These are phyloP conservation scores for Trichophyton mentagrophytes DNA, from an alignment of 2,329 filamentous ascomycete genomes.

Conservation along the genomic window DNA sequence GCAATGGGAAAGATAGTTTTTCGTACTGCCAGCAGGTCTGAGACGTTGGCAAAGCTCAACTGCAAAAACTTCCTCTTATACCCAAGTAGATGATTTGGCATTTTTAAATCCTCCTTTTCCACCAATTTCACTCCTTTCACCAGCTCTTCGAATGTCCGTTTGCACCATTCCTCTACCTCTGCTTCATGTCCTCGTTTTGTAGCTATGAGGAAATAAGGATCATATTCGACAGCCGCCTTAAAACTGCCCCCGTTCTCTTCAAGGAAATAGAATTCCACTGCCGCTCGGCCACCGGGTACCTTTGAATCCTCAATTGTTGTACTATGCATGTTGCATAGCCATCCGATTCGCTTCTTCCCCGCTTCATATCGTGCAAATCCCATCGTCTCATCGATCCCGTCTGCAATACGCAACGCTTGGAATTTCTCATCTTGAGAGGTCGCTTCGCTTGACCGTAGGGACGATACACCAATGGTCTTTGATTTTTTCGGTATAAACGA, in stretches of 20 bases:
- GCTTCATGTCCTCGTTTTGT: constrained; percentile 76
- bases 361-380: constrained; percentile 87
- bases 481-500: constrained; percentile 42
- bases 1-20: constrained; percentile 79
- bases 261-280: constrained; percentile 94
- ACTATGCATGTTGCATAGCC: constrained; percentile 90
- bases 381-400: constrained; percentile 88
- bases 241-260: constrained; percentile 79
- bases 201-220: constrained; percentile 89
- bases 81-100: constrained; percentile 91
- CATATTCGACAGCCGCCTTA: constrained; percentile 92
- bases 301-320: constrained; percentile 77
- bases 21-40: constrained; percentile 71
- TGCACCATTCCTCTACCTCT: constrained; percentile 91
- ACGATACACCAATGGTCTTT: constrained; percentile 68
- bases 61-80: constrained; percentile 81
- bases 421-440: constrained; percentile 88
- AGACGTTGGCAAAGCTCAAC: constrained; percentile 75
- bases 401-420: constrained; percentile 69
- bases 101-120: constrained; percentile 83
- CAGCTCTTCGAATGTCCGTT: constrained; percentile 65
- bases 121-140: constrained; percentile 65
- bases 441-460: constrained; percentile 61
- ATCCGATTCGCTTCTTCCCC: constrained; percentile 72
- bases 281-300: constrained; percentile 69